These are phyloP conservation scores for Begonia masoniana DNA, from an alignment of 306 rosid species.

Conservation along the genomic window DNA sequence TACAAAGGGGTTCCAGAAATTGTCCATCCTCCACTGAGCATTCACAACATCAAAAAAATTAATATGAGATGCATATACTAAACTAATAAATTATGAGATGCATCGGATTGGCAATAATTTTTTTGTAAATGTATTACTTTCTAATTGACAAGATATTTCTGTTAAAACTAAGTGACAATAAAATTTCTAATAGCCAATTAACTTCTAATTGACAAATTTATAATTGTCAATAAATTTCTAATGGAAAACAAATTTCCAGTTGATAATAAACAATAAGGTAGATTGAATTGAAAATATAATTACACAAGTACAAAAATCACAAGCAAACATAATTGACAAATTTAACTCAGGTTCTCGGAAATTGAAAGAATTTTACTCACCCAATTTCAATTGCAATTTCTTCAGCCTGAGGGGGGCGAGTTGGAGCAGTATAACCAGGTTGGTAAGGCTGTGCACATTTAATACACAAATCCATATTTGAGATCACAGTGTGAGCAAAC, in stretches of 20 bases:
- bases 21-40: conserved; percentile 42
- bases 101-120: not conserved
- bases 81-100: too few relatives aligned
- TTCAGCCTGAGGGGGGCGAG: conserved; percentile 25
- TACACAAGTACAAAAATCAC: too few relatives aligned
- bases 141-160: too few relatives aligned
- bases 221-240: too few relatives aligned
- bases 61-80: not conserved
- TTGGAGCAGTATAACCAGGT: conserved; percentile 34
- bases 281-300: too few relatives aligned
- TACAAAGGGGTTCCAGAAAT: conserved; percentile 35
- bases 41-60: not conserved
- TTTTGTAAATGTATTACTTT: not conserved
- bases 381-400: conserved; percentile 36
- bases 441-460: conserved; percentile 24
- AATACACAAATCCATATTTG: not conserved
- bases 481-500: not conserved
- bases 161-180: too few relatives aligned
- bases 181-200: too few relatives aligned
- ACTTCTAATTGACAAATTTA: too few relatives aligned
- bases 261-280: too few relatives aligned
- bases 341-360: not conserved
- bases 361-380: conserved; percentile 17
- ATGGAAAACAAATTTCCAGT: too few relatives aligned
- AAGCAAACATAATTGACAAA: not conserved